Evolutionary conservation across 2,329 filamentous ascomycete genomes (phyloP).

Genomic region (Sporothrix inflata): DNA sequence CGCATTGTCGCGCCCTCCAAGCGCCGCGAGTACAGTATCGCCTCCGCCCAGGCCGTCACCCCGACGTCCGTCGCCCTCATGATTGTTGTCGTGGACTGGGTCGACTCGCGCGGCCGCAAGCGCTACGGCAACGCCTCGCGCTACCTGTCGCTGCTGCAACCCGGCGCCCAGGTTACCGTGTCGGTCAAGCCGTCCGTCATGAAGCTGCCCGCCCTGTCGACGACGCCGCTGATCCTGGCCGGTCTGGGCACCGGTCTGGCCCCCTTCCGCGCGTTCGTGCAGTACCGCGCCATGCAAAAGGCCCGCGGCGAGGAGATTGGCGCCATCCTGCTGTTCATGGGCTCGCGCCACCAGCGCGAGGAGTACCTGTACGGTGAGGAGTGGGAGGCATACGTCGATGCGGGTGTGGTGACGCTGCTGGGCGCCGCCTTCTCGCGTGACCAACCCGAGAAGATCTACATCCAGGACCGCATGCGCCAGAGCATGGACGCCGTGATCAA

Average conservation of each 20-base stretch:
- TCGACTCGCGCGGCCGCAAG: slow-evolving; percentile 82
- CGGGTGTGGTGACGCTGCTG: slow-evolving; percentile 91
- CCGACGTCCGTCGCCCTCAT: slow-evolving; percentile 89
- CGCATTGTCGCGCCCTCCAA: slow-evolving; percentile 90
- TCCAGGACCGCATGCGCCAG: slow-evolving; percentile 96
- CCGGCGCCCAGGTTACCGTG: slow-evolving; percentile 81
- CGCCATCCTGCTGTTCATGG: slow-evolving; percentile 91
- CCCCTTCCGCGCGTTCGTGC: slow-evolving; percentile 98
- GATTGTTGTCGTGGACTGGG: slow-evolving; percentile 97
- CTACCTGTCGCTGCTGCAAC: slow-evolving; percentile 76
- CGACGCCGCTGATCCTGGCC: slow-evolving; percentile 96
- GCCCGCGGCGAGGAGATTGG: slow-evolving; percentile 96
- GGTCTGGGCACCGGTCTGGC: slow-evolving; percentile 97
- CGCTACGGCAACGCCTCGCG: slow-evolving; percentile 92
- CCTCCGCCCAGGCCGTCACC: slow-evolving; percentile 92
- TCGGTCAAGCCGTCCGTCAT: slow-evolving; percentile 98
- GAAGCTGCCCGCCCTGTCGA: slow-evolving; percentile 89
- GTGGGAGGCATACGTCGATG: slow-evolving; percentile 97
- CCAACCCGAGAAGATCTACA: slow-evolving; percentile 98
- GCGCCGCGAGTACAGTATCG: slow-evolving; percentile 98
- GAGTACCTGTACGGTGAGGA: slow-evolving; percentile 99
- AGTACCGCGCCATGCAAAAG: slow-evolving; percentile 97
- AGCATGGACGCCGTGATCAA: slow-evolving; percentile 79
- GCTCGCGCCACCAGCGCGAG: slow-evolving; percentile 94
- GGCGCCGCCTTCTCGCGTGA: slow-evolving; percentile 95